Evolutionary conservation across 2,329 filamentous ascomycete genomes (phyloP).

Genomic region (Zasmidium cellare): DNA sequence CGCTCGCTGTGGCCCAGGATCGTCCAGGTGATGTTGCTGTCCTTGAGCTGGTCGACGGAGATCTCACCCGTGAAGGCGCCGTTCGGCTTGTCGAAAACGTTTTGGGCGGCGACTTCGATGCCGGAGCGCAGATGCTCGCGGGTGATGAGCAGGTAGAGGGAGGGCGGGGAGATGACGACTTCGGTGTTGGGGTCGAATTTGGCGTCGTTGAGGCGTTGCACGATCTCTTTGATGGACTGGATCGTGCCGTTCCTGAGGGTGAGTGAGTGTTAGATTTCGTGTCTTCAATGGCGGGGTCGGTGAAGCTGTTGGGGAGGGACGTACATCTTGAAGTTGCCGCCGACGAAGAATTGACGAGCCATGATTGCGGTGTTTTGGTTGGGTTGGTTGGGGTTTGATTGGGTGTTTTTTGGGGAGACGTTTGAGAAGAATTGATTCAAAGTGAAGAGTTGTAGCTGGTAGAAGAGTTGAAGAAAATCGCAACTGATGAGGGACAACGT

Average conservation of each 20-base stretch:
- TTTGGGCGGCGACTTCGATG: constrained; percentile 89
- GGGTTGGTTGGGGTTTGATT: background rate
- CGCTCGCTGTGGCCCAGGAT: constrained; percentile 95
- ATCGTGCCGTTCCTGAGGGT: constrained; percentile 81
- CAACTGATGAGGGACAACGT: background rate
- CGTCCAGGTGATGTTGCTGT: constrained; percentile 83
- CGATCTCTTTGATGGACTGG: constrained; percentile 87
- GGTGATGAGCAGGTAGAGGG: constrained; percentile 85
- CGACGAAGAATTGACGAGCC: constrained; percentile 45
- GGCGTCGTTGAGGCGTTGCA: constrained; percentile 83
- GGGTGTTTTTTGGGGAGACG: background rate
- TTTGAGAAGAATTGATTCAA: background rate
- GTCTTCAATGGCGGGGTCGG: constrained; percentile 17
- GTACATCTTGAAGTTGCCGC: constrained; percentile 95
- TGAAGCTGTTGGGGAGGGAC: constrained; percentile 31
- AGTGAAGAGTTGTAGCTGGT: background rate
- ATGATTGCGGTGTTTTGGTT: constrained; percentile 33
- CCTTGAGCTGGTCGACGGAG: constrained; percentile 85
- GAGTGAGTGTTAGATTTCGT: constrained; percentile 6
- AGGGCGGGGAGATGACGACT: constrained; percentile 89
- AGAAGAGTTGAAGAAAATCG: background rate
- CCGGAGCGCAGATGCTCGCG: constrained; percentile 74
- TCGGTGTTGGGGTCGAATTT: constrained; percentile 78
- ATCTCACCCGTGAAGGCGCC: constrained; percentile 98
- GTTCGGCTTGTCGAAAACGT: constrained; percentile 86